Percentiles rank a stretch among this genome's conserved stretches.
These are phyloP conservation scores for Myxozyma sirexii DNA, from an alignment of 805 yeast species.

Conservation along the genomic window DNA sequence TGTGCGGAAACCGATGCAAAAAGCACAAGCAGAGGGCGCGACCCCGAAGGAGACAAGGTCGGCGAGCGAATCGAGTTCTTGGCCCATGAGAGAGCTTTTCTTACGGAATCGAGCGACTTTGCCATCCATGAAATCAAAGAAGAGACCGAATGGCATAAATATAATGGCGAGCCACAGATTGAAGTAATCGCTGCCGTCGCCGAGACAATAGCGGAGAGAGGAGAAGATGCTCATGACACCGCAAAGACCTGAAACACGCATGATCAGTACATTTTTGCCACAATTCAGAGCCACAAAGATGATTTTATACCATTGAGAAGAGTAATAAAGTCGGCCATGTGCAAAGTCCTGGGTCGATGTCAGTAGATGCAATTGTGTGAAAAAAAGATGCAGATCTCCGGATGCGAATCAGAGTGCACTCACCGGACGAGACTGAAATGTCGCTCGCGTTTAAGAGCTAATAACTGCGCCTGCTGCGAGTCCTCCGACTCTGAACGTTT, in stretches of 20 bases:
- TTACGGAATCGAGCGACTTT: conserved; percentile 93
- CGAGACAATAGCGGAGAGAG: conserved; percentile 75
- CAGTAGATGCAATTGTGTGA: not conserved
- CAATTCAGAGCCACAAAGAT: not conserved
- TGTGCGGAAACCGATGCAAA: conserved; percentile 84
- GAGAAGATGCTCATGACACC: conserved; percentile 91
- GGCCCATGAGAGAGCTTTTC: conserved; percentile 92
- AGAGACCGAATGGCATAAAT: conserved; percentile 85
- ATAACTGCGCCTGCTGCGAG: conserved; percentile 60
- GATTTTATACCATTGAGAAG: conserved; percentile 65
- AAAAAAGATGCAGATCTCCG: not conserved
- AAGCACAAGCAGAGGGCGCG: conserved; percentile 92
- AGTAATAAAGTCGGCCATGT: conserved; percentile 95
- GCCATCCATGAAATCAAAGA: conserved; percentile 96
- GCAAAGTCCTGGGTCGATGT: conserved; percentile 60
- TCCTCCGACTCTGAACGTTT: conserved; percentile 41
- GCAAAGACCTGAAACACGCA: conserved; percentile 55
- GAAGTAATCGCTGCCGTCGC: conserved; percentile 61
- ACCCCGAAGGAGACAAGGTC: conserved; percentile 90
- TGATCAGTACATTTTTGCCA: not conserved
- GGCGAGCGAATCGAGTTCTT: conserved; percentile 94
- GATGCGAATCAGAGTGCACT: conserved; percentile 3
- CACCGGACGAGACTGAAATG: conserved; percentile 76
- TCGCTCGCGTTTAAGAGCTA: conserved; percentile 79
- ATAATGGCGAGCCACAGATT: conserved; percentile 80